Percentiles rank a stretch among this genome's conserved stretches.
These are phyloP conservation scores for Xerocomellus amylosporus DNA, from an alignment of 768 basidiomycete genomes.

Conservation along the genomic window DNA sequence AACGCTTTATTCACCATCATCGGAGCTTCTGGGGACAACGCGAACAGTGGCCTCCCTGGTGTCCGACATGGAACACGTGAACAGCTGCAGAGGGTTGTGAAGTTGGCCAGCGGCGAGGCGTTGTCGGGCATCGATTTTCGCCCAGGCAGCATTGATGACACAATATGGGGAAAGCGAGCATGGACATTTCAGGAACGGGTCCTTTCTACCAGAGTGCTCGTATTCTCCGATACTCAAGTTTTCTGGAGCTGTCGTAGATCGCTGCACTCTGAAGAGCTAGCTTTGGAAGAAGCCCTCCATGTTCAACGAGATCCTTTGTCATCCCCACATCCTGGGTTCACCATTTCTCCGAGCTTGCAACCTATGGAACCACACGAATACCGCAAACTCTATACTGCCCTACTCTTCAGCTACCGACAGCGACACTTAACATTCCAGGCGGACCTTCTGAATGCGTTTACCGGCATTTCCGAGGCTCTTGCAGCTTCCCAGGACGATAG, in stretches of 20 bases:
- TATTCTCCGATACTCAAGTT: conserved; percentile 19
- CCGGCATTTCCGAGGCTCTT: conserved; percentile 13
- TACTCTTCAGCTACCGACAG: conserved; percentile 7
- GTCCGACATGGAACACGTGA: conserved; percentile 2
- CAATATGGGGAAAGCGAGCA: conserved; percentile 12
- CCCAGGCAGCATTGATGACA: not conserved
- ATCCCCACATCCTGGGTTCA: conserved; percentile 1
- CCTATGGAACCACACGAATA: not conserved
- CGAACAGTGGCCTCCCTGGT: conserved; percentile 13
- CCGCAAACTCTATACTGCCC: not conserved
- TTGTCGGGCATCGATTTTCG: too few relatives aligned
- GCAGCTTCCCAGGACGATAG: conserved; percentile 7
- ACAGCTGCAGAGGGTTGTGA: conserved; percentile 7
- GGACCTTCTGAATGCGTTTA: conserved; percentile 16
- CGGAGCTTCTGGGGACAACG: conserved; percentile 12
- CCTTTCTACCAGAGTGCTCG: conserved; percentile 12
- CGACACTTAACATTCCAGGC: conserved; percentile 10
- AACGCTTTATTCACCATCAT: conserved; percentile 18
- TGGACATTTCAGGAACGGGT: conserved; percentile 24
- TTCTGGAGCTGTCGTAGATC: conserved; percentile 16
- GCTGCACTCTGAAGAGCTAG: conserved; percentile 11
- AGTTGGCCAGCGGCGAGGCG: not conserved
- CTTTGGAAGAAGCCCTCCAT: conserved; percentile 2
- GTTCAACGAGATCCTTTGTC: not conserved
- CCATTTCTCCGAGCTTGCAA: not conserved